These are phyloP conservation scores for Pisolithus marmoratus DNA, from an alignment of 768 basidiomycete genomes.

Conservation along the genomic window DNA sequence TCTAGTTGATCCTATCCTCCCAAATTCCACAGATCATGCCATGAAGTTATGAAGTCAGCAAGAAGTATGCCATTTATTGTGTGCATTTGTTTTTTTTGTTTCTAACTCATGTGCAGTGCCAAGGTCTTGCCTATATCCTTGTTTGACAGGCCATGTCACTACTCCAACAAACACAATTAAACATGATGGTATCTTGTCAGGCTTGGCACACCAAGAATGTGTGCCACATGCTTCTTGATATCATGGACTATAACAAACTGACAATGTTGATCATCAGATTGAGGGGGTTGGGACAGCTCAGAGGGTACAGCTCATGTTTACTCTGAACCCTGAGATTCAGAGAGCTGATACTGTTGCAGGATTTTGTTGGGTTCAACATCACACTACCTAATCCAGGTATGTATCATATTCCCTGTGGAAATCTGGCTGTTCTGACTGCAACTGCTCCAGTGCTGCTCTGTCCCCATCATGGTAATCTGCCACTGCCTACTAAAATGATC, in stretches of 20 bases:
- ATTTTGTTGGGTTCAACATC: constrained; percentile 93
- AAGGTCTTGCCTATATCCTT: constrained; percentile 83
- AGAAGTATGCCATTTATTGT: constrained; percentile 50
- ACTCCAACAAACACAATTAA: constrained; percentile 83
- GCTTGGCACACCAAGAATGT: constrained; percentile 97
- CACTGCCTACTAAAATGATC: no score
- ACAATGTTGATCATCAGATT: constrained; percentile 94
- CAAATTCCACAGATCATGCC: constrained; percentile 63
- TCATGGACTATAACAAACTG: constrained; percentile 83
- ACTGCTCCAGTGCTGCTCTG: constrained; percentile 69
- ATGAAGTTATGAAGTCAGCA: constrained; percentile 84
- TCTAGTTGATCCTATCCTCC: constrained; percentile 61
- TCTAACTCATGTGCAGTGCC: constrained; percentile 48
- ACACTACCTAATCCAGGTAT: constrained; percentile 84
- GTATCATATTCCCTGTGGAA: constrained; percentile 6
- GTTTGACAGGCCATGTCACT: constrained; percentile 84
- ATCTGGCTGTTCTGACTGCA: constrained; percentile 3
- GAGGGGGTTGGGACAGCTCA: constrained; percentile 81
- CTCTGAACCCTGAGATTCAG: neutral
- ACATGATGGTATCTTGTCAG: constrained; percentile 86
- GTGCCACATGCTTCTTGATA: constrained; percentile 84
- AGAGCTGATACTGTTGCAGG: constrained; percentile 32
- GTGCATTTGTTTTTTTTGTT: constrained; percentile 2
- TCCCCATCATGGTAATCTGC: constrained; percentile 95
- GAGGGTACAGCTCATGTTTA: constrained; percentile 56